These are phyloP conservation scores for Cinnamomum chago DNA, from an alignment of 164 flowering plant genomes.

Conservation along the genomic window DNA sequence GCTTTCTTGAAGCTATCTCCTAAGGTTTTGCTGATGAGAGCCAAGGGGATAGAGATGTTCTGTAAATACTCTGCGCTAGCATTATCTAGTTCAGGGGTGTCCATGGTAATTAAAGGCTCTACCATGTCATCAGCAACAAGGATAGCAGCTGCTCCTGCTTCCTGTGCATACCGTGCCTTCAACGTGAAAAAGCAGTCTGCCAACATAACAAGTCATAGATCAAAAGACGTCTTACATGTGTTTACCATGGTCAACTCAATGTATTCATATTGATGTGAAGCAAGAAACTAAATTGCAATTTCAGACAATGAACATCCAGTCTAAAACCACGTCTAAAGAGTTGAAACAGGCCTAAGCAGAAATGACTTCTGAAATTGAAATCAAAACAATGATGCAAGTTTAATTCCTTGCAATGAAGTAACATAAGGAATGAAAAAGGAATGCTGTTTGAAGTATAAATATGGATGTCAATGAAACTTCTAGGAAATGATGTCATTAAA, in stretches of 20 bases:
- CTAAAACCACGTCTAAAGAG: neutral
- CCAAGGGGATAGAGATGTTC: slow-evolving; percentile 82
- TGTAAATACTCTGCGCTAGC: slow-evolving; percentile 60
- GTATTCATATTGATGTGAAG: neutral
- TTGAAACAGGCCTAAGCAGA: neutral
- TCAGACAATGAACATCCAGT: neutral
- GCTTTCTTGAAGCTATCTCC: slow-evolving; percentile 79
- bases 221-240: neutral
- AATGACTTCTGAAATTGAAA: neutral
- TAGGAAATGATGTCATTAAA: no score
- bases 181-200: slow-evolving; percentile 85
- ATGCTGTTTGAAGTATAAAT: no score
- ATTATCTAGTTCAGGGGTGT: slow-evolving; percentile 75
- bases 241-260: neutral
- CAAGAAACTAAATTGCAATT: neutral
- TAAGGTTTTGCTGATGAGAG: slow-evolving; percentile 66
- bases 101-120: slow-evolving; percentile 95
- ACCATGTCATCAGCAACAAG: slow-evolving; percentile 71
- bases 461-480: no score
- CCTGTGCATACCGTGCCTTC: slow-evolving; percentile 96
- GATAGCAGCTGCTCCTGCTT: slow-evolving; percentile 88
- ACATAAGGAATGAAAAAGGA: neutral
- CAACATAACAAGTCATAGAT: neutral
- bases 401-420: neutral
- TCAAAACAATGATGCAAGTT: neutral